These are phyloP conservation scores for Wickerhamomyces canadensis DNA, from an alignment of 805 yeast genomes.

Conservation along the genomic window DNA sequence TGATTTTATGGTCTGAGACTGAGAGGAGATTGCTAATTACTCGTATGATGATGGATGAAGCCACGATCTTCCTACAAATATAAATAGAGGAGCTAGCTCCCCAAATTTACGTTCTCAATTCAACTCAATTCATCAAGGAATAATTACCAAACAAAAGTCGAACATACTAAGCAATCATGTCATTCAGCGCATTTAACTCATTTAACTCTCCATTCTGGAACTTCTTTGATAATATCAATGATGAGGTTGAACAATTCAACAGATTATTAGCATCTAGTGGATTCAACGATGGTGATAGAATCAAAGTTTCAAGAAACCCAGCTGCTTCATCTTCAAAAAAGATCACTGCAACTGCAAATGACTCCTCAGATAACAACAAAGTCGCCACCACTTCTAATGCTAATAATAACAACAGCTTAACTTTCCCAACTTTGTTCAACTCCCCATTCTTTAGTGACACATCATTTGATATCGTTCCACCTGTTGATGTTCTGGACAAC, in stretches of 20 bases:
- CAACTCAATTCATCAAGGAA: too few species aligned
- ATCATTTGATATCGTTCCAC: slow-evolving; percentile 29
- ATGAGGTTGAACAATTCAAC: slow-evolving; percentile 36
- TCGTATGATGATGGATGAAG: too few species aligned
- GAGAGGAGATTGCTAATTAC: too few species aligned
- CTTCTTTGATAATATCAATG: slow-evolving; percentile 37
- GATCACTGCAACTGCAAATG: neutral
- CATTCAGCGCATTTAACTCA: too few species aligned
- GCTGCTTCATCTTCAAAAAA: neutral
- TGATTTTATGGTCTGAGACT: too few species aligned
- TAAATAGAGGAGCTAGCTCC: too few species aligned
- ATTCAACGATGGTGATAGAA: slow-evolving; percentile 17
- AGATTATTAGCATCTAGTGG: slow-evolving; percentile 27
- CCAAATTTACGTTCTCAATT: too few species aligned
- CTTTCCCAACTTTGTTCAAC: slow-evolving; percentile 23
- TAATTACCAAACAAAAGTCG: neutral
- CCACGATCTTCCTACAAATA: too few species aligned
- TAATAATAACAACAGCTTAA: slow-evolving; percentile 5
- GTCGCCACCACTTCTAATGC: slow-evolving; percentile 6
- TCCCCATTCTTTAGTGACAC: slow-evolving; percentile 21
- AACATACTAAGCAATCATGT: slow-evolving; percentile 15
- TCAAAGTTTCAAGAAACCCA: slow-evolving; percentile 10
- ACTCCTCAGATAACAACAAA: slow-evolving; percentile 4
- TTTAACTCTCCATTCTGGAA: slow-evolving; percentile 36
- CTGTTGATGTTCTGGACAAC: slow-evolving; percentile 41